These are phyloP conservation scores for Leishmania tropica DNA, from an alignment of 208 protist species.

Conservation along the genomic window DNA sequence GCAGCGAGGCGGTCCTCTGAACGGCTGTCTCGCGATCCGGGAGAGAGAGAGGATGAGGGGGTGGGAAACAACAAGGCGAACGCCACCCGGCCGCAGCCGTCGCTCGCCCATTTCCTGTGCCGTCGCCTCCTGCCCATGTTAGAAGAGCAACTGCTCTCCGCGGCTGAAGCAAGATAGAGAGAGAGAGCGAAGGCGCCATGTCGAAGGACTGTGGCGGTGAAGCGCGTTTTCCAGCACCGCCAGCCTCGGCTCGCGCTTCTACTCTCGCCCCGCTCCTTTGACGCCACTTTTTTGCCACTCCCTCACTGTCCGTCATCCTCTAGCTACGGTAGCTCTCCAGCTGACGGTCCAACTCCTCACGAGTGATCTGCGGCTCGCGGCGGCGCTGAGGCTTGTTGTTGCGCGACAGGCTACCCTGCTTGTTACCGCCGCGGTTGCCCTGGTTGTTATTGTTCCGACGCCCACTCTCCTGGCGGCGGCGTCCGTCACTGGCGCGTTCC, in stretches of 20 bases:
- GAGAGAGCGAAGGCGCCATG: not conserved
- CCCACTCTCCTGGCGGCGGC: conserved; percentile 3
- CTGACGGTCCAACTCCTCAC: conserved; percentile 77
- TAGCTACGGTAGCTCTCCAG: conserved; percentile 82
- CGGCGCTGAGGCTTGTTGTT: conserved; percentile 18
- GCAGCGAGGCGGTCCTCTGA: not conserved
- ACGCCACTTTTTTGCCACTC: not conserved
- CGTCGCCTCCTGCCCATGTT: too few species aligned
- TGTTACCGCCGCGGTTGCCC: conserved; percentile 6
- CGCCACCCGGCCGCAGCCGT: not conserved
- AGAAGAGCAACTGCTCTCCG: not conserved
- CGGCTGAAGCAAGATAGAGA: not conserved
- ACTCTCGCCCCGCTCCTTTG: not conserved
- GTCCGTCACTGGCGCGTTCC: not conserved
- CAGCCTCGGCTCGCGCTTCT: too few species aligned
- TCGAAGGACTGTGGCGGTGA: not conserved
- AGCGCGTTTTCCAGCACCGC: not conserved
- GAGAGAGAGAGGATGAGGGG: not conserved
- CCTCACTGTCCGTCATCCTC: not conserved
- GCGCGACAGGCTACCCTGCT: not conserved
- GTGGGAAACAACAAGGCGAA: not conserved
- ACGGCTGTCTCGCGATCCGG: not conserved
- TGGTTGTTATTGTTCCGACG: conserved; percentile 18
- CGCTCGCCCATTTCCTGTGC: not conserved
- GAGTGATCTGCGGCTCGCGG: conserved; percentile 36